These are phyloP conservation scores for Juglanconis oblonga DNA, from an alignment of 2,329 filamentous ascomycete species.

Conservation along the genomic window DNA sequence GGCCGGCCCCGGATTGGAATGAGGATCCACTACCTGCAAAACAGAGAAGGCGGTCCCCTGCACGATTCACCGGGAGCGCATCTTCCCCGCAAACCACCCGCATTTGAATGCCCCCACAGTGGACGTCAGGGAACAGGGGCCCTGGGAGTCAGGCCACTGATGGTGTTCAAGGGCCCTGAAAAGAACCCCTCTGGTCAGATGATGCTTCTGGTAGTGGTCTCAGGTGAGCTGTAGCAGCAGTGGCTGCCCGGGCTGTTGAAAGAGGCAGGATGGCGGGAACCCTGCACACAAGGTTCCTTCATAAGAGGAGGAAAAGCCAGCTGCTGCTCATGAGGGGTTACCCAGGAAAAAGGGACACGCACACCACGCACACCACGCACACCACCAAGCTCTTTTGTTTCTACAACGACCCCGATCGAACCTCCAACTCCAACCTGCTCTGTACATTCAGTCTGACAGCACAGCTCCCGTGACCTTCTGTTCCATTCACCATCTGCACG, in stretches of 20 bases:
- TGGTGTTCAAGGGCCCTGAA: background rate
- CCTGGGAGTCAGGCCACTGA: conserved; percentile 12
- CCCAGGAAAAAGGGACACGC: too few species aligned
- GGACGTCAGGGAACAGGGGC: conserved; percentile 5
- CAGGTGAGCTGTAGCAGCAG: background rate
- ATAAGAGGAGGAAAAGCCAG: too few species aligned
- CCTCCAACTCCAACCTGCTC: background rate
- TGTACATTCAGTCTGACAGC: background rate
- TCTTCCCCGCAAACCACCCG: conserved; percentile 9
- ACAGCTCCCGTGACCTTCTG: background rate
- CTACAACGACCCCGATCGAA: background rate
- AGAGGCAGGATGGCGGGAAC: background rate
- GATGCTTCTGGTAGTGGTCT: conserved; percentile 3
- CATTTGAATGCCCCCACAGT: conserved; percentile 3
- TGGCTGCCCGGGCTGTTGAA: conserved; percentile 9
- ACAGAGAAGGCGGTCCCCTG: background rate
- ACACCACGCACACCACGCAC: conserved; percentile 7
- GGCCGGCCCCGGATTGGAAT: background rate
- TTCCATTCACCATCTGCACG: background rate
- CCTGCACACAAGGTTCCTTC: too few species aligned
- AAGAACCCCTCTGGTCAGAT: conserved; percentile 10
- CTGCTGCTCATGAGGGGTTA: too few species aligned
- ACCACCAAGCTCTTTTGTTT: background rate
- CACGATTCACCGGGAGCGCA: background rate
- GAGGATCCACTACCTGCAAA: too few species aligned